Evolutionary conservation across 164 flowering plant species (phyloP).

Genomic region (Sextonia rubra): DNA sequence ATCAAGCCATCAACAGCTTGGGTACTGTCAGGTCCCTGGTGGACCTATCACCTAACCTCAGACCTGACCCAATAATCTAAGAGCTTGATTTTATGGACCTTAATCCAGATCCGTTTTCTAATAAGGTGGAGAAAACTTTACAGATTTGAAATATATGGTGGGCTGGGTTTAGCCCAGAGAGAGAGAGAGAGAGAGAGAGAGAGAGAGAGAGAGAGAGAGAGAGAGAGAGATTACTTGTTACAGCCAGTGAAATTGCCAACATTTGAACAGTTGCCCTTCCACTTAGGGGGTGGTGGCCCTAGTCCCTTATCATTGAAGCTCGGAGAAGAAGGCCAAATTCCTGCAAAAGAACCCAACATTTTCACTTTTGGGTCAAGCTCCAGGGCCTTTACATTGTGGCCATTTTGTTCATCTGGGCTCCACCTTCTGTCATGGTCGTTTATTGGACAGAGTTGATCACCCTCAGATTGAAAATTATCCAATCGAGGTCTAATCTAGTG

Average conservation of each 20-base stretch:
- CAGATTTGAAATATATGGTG: not conserved
- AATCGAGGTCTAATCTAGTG: too few relatives aligned
- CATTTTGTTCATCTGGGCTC: too few relatives aligned
- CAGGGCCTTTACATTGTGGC: too few relatives aligned
- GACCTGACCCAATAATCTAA: too few relatives aligned
- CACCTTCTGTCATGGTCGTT: too few relatives aligned
- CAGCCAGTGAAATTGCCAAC: slow-evolving; percentile 31
- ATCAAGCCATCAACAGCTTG: not conserved
- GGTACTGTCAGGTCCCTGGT: not conserved
- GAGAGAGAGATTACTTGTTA: slow-evolving; percentile 27
- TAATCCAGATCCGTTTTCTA: too few relatives aligned
- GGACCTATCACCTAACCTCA: not conserved
- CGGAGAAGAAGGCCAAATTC: slow-evolving; percentile 7
- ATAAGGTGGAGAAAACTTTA: not conserved
- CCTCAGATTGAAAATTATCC: too few relatives aligned
- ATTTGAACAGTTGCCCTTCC: slow-evolving; percentile 20
- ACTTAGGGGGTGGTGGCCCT: slow-evolving; percentile 19
- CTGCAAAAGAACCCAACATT: not conserved
- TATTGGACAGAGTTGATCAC: too few relatives aligned
- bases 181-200: not conserved
- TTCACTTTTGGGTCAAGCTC: too few relatives aligned
- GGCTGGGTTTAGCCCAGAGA: not conserved
- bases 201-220: slow-evolving; percentile 10
- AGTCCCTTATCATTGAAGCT: slow-evolving; percentile 20
- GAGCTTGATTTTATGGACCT: too few relatives aligned